Conservation (phyloP, 768 basidiomycete genomes). For the Boletus reticulatus region DNA sequence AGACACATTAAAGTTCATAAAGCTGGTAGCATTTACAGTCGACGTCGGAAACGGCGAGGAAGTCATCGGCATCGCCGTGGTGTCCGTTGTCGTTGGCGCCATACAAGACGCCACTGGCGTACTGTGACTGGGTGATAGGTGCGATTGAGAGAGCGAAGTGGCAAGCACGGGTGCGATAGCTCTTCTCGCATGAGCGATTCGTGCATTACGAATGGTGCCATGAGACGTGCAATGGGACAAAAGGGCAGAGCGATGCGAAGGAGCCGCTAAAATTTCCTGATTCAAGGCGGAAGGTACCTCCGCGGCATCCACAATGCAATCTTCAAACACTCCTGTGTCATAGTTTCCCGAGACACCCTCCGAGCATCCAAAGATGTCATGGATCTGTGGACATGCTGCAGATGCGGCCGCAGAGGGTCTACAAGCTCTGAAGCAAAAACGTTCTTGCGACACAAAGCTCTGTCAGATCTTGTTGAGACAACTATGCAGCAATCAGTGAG, state of each 20-base stretch:
- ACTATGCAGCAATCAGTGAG: slow-evolving; percentile 1
- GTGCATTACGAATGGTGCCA: slow-evolving; percentile 51
- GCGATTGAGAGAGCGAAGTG: not conserved
- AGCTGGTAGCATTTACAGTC: not conserved
- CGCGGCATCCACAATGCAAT: slow-evolving; percentile 52
- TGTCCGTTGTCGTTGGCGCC: not conserved
- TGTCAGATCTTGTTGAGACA: slow-evolving; percentile 25
- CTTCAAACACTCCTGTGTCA: slow-evolving; percentile 43
- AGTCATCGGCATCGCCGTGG: slow-evolving; percentile 3
- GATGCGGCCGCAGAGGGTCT: slow-evolving; percentile 50
- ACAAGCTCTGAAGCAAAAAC: slow-evolving; percentile 76
- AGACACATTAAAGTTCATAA: not conserved
- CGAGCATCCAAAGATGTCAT: slow-evolving; percentile 52
- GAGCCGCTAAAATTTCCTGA: slow-evolving; percentile 59
- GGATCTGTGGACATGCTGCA: slow-evolving; percentile 58
- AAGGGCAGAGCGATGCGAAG: slow-evolving; percentile 50
- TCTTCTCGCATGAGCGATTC: slow-evolving; percentile 28
- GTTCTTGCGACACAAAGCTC: slow-evolving; percentile 58
- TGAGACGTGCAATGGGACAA: slow-evolving; percentile 58
- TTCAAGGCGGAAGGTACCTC: slow-evolving; percentile 60
- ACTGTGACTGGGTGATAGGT: not conserved
- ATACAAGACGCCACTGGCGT: not conserved
- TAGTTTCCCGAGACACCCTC: slow-evolving; percentile 64
- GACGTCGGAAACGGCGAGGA: slow-evolving; percentile 6
- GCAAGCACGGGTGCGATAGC: slow-evolving; percentile 12